These are phyloP conservation scores for Mortierella sp. DNA, from an alignment of 371 early-diverging fungal species.

Conservation along the genomic window DNA sequence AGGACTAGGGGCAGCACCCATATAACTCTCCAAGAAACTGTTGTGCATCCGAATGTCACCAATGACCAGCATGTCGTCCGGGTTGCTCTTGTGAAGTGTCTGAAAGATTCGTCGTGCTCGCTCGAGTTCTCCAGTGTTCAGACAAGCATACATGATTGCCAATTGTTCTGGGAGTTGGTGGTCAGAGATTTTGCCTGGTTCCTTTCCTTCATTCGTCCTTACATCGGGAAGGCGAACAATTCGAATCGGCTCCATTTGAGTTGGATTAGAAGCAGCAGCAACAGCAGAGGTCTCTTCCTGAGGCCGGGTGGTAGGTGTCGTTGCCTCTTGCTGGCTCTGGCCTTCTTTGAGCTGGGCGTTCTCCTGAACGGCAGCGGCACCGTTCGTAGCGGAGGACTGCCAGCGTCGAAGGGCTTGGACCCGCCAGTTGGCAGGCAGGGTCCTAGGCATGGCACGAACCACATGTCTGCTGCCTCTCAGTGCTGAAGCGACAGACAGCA, in stretches of 20 bases:
- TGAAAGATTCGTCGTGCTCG: slow-evolving; percentile 83
- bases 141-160: slow-evolving; percentile 79
- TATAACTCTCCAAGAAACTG: slow-evolving; percentile 80
- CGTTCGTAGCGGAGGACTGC: background rate
- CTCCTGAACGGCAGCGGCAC: slow-evolving; percentile 28
- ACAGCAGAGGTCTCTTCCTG: no score
- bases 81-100: slow-evolving; percentile 70
- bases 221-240: slow-evolving; percentile 43
- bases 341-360: background rate
- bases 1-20: slow-evolving; percentile 61
- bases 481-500: slow-evolving; percentile 45
- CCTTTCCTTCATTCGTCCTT: slow-evolving; percentile 28
- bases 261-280: slow-evolving; percentile 11
- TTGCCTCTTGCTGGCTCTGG: background rate
- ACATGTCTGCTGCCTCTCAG: slow-evolving; percentile 32
- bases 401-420: background rate
- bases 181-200: slow-evolving; percentile 45
- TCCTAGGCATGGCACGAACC: background rate
- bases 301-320: background rate
- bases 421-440: background rate
- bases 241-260: slow-evolving; percentile 33
- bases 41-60: slow-evolving; percentile 85
- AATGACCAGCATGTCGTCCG: slow-evolving; percentile 74
- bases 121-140: slow-evolving; percentile 76
- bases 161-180: slow-evolving; percentile 60